Evolutionary conservation across 202 grass and related monocot genomes (phyloP).

Genomic region (Musa balbisiana): DNA sequence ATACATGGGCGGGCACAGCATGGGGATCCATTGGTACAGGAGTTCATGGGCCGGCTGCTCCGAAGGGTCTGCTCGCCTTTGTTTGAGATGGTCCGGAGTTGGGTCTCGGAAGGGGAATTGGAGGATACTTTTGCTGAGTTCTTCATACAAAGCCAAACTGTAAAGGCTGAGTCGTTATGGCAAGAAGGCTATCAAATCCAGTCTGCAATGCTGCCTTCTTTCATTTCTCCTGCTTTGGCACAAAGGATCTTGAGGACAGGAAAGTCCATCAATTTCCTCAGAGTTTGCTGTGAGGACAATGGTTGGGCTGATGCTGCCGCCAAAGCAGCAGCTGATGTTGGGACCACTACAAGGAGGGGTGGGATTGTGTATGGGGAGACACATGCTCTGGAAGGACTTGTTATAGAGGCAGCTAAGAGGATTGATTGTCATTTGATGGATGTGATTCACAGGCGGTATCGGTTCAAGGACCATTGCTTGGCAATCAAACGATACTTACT

Average conservation of each 20-base stretch:
- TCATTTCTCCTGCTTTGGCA: conserved; percentile 81
- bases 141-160: conserved; percentile 70
- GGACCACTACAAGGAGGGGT: conserved; percentile 64
- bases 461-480: conserved; percentile 85
- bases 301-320: conserved; percentile 67
- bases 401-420: conserved; percentile 76
- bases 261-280: conserved; percentile 89
- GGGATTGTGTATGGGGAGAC: conserved; percentile 86
- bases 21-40: conserved; percentile 73
- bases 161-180: conserved; percentile 88
- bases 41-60: conserved; percentile 78
- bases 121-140: conserved; percentile 85
- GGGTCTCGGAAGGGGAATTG: conserved; percentile 87
- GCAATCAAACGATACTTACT: conserved; percentile 94
- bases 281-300: conserved; percentile 86
- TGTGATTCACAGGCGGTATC: conserved; percentile 73
- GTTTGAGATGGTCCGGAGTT: conserved; percentile 86
- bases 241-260: conserved; percentile 81
- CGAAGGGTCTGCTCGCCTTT: conserved; percentile 72
- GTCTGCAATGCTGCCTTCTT: conserved; percentile 76
- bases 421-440: conserved; percentile 83
- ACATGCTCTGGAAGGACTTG: conserved; percentile 75
- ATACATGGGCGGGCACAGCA: conserved; percentile 85
- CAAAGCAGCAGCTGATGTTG: conserved; percentile 64
- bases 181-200: conserved; percentile 80